These are phyloP conservation scores for Rhizopogon rudus DNA, from an alignment of 768 basidiomycete species.

Conservation along the genomic window DNA sequence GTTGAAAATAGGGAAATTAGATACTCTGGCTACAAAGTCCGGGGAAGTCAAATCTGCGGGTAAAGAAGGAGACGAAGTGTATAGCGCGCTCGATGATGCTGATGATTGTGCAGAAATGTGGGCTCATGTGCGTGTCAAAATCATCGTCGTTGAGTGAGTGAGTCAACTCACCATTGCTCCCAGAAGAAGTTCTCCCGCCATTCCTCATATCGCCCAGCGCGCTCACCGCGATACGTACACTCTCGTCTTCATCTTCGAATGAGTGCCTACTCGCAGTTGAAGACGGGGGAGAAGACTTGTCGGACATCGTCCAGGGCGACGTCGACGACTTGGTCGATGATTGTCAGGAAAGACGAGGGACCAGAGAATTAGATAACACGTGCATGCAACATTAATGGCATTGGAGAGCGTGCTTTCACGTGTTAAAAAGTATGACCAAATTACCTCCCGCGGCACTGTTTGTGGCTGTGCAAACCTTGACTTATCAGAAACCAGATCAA, in stretches of 20 bases:
- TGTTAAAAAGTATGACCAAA: constrained; percentile 10
- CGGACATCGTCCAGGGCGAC: constrained; percentile 10
- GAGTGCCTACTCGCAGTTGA: constrained; percentile 1
- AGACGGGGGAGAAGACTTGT: constrained; percentile 10
- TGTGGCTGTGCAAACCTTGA: neutral
- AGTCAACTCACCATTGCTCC: constrained; percentile 9
- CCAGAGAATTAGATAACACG: constrained; percentile 1
- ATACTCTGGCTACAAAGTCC: constrained; percentile 51
- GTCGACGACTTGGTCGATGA: neutral
- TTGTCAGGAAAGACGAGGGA: neutral
- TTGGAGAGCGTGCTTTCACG: constrained; percentile 17
- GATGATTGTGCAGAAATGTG: neutral
- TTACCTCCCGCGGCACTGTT: neutral
- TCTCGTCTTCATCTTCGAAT: constrained; percentile 61
- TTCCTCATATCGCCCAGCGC: constrained; percentile 79
- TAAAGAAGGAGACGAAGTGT: constrained; percentile 10
- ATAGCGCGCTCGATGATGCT: constrained; percentile 10
- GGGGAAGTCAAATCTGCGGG: constrained; percentile 11
- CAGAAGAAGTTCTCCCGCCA: constrained; percentile 20
- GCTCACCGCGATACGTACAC: constrained; percentile 71
- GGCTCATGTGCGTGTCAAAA: neutral
- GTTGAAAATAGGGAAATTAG: constrained; percentile 67
- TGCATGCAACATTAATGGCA: constrained; percentile 4
- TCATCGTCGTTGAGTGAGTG: neutral
- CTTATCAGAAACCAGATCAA: too few relatives aligned